phyloP scores from a whole-genome alignment of 2,329 filamentous ascomycete genomes.

The Fusarium oxysporum region DNA sequence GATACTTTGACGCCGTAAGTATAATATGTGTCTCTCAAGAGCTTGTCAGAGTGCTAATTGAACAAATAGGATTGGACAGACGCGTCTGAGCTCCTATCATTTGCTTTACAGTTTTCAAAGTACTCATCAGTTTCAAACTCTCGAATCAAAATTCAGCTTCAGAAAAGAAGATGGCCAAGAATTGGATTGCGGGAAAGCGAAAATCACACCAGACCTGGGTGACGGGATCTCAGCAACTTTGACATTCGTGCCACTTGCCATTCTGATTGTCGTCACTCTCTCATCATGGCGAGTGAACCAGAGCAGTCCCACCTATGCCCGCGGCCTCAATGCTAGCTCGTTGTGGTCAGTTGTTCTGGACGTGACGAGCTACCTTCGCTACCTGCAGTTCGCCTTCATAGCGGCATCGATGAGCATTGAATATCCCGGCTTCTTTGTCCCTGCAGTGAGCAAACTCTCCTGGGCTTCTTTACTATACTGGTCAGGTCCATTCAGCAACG shows the following conservation, averaged over 20 bases:
- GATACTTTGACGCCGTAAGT: neutral
- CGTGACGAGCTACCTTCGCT: neutral
- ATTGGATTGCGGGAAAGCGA: neutral
- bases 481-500: neutral
- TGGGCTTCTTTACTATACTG: neutral
- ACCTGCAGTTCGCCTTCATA: neutral
- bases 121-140: neutral
- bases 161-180: neutral
- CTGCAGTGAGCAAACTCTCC: neutral
- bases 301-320: too few species aligned
- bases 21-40: accelerated
- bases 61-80: neutral
- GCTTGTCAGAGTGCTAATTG: neutral
- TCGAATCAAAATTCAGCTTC: neutral
- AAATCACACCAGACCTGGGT: neutral
- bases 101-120: neutral
- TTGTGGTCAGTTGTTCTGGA: too few species aligned
- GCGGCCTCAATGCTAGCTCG: too few species aligned
- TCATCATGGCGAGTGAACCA: neutral
- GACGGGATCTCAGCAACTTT: neutral
- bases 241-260: neutral
- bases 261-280: neutral
- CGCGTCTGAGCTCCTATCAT: neutral
- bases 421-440: neutral
- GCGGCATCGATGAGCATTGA: neutral